Base-by-base conservation (phyloP, 2,329 filamentous ascomycete genomes). In the Colletotrichum cereale region DNA sequence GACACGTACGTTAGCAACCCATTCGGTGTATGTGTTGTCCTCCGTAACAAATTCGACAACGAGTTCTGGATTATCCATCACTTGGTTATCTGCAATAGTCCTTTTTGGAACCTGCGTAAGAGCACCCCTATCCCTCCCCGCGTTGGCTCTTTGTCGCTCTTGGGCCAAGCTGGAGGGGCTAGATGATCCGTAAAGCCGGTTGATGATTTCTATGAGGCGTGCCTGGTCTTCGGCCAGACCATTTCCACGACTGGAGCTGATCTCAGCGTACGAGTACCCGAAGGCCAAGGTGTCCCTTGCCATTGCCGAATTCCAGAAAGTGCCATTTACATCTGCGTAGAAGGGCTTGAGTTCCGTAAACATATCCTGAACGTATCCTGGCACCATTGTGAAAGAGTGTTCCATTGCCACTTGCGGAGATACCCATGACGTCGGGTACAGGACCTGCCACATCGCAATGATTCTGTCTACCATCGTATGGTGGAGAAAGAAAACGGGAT, bases 401-500 rank as follows among this genome's bases (percentile, higher is more conserved):
- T 85, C 86, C n/a, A 80, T 82, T 62, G 85, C 88, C 8, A 82
- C 75, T 72, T 88, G 86, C 0, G 90, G 86, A 29, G 85, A 82
- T 6, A 94, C 87, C 82, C 91, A 96, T 36, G 87, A 87, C 26
- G 89, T 83, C 0, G 92, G 92, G 74, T 96, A 88, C 18, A 96
- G 80, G 1, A 86, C 84, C 82, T 96, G 93, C 93, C 93, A 96
- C 72, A 97, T 87, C 40, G 93, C 89, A 73, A 94, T 89, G 36
- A 93, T 80, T 3, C 94, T 89, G 77, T 97, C 94, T 10, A 94
- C 87, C 80, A 93, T 95, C 73, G 86, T 84, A 76, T 96, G 93
- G 76, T 96, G 93, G 11, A 96, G 82, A 81, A 92, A 93, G 80
- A 96, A 95, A 16, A 93, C 83, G 0, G 93, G 93, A 77, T 97